phyloP scores from a whole-genome alignment of 352 stramenopile species.

The Phytopythium helicoides region DNA sequence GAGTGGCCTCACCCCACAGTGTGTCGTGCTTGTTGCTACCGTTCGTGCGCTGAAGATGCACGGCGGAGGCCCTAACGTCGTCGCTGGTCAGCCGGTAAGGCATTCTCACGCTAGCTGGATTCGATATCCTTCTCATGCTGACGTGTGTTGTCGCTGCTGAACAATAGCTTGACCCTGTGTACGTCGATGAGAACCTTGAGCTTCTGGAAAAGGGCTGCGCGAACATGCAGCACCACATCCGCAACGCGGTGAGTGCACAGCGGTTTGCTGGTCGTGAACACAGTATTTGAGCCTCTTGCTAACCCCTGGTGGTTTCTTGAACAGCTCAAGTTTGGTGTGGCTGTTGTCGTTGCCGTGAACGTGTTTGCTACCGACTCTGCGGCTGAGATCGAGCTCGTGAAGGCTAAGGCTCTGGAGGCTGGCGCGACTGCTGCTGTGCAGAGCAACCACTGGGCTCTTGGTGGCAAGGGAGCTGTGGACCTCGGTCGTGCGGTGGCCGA shows the following conservation, averaged over 20 bases:
- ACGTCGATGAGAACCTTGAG: slow-evolving; percentile 95
- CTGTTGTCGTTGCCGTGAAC: slow-evolving; percentile 95
- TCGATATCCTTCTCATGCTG: neutral
- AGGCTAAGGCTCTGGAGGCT: slow-evolving; percentile 86
- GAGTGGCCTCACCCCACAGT: slow-evolving; percentile 94
- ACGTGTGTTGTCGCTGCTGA: slow-evolving; percentile 7
- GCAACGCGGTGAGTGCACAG: slow-evolving; percentile 84
- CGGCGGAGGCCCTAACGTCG: slow-evolving; percentile 95
- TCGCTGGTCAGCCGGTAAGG: slow-evolving; percentile 90
- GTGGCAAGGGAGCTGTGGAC: slow-evolving; percentile 87
- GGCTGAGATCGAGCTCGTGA: slow-evolving; percentile 94
- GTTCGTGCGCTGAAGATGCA: slow-evolving; percentile 99
- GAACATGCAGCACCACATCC: slow-evolving; percentile 96
- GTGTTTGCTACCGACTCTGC: slow-evolving; percentile 66
- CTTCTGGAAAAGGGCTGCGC: slow-evolving; percentile 89
- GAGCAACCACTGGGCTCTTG: slow-evolving; percentile 85
- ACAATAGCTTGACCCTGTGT: slow-evolving; percentile 78
- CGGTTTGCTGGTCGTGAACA: too few species aligned
- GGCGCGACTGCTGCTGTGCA: slow-evolving; percentile 95
- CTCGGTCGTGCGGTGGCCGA: slow-evolving; percentile 92
- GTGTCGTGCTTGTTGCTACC: slow-evolving; percentile 97
- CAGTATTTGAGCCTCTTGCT: too few species aligned
- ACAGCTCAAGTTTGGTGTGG: slow-evolving; percentile 90
- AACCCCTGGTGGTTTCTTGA: neutral
- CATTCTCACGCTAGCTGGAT: neutral